Base-by-base conservation (phyloP, 345 rosid species). In the Eucalyptus cladocalyx region DNA sequence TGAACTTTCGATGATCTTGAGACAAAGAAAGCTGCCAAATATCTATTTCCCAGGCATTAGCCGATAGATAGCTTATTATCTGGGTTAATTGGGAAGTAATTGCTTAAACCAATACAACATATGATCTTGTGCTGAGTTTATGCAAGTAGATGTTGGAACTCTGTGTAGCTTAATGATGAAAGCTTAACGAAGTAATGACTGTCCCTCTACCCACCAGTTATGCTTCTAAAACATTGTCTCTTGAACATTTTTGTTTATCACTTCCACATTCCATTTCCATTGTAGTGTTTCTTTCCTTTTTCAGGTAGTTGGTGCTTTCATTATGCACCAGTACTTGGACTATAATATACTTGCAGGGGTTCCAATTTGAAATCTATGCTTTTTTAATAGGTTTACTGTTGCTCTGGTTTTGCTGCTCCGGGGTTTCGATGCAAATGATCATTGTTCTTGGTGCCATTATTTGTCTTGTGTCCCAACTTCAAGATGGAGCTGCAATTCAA, bases 371-470 rank as follows among this genome's bases (percentile, higher is more conserved):
- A 24, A 72, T 42, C 28, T 26, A n/a, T 9, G 16, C 69, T 53
- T 67, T 87, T 83, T 32, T 86, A 90, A 87, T 93, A 97, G 99
- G 90, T 94, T 95, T 86, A 91, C 96, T 9, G 88, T 89, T 14
- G 97, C 96, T 53, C 85, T 96, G 91, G 90, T 96, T 80, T 51
- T 94, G 91, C 95, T 97, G 32, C 96, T 97, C 86, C 97, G 96
- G 21, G 97, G 98, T 90, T 94, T 95, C 2, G 94, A 97, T 93
- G 99, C 98, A 85, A 96, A 97, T 91, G 94, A 97, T 62, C 98
- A 95, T 89, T 96, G 99, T 91, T 97, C 99, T 6, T 97, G 99
- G 99, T 97, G 99, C 89, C 99, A 96, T 91, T 97, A 96, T 86
- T 92, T 97, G 92, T 97, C 99, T 51, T 96, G 99, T 87, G 93